Base-by-base conservation (phyloP, 139 green algal genomes). In the Chlamydomonas asymmetrica region DNA sequence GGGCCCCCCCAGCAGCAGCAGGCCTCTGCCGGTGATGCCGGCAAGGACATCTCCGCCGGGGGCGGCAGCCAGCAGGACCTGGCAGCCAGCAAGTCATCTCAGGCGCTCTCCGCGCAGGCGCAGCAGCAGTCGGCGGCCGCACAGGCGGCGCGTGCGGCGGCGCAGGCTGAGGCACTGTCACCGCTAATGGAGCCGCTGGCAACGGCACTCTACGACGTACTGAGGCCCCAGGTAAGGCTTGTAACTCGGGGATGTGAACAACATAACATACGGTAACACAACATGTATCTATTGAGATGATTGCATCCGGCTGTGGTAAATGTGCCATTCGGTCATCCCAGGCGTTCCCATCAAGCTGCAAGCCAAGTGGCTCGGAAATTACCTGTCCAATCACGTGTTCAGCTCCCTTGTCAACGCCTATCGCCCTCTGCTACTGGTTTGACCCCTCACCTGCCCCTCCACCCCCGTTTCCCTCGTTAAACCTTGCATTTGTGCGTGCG, bases 201-300 rank as follows among this genome's bases (percentile, higher is more conserved):
- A 72, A 94, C 82, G 32, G 76, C 97, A 59, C 84, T 99, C 59
- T 98, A 98, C 75, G 96, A 98, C 61, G 75, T 83, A 2, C 81
- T 98, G 74, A 75, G 93, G 8, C 91, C 92, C 2, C 60, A 64
- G 35, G 35, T n/a, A n/a, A n/a, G n/a, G n/a, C n/a, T n/a, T n/a
- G n/a, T n/a, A n/a, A n/a, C n/a, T n/a, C n/a, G n/a, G n/a, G n/a
- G n/a, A n/a, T n/a, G n/a, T n/a, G n/a, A n/a, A n/a, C n/a, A n/a
- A n/a, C n/a, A n/a, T n/a, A n/a, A n/a, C n/a, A n/a, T n/a, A n/a
- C n/a, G n/a, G n/a, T n/a, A n/a, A n/a, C n/a, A n/a, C n/a, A n/a
- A n/a, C n/a, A n/a, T n/a, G n/a, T n/a, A n/a, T n/a, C n/a, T n/a
- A n/a, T n/a, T n/a, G n/a, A n/a, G n/a, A n/a, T n/a, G n/a, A n/a